Evolutionary conservation across 2,329 filamentous ascomycete genomes (phyloP).

Genomic region (Daldinia eschscholtzii): DNA sequence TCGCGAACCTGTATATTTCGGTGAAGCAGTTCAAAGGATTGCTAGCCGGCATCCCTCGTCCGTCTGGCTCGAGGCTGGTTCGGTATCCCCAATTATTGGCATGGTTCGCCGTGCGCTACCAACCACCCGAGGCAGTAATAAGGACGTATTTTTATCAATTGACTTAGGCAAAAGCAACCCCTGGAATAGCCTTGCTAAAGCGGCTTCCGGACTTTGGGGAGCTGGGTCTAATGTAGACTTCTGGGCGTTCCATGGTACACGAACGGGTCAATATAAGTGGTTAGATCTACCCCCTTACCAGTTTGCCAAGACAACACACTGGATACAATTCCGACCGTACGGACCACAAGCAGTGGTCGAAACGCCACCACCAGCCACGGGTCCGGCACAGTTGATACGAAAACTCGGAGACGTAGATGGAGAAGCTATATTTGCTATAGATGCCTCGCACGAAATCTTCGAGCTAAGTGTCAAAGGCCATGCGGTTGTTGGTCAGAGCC

Average conservation of each 20-base stretch:
- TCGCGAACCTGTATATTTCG: conserved; percentile 50
- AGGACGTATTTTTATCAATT: conserved; percentile 19
- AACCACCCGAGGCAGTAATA: conserved; percentile 8
- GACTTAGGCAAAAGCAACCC: conserved; percentile 24
- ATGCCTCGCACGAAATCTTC: conserved; percentile 23
- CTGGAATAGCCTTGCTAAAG: conserved; percentile 25
- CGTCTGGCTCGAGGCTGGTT: conserved; percentile 54
- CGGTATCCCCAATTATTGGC: conserved; percentile 42
- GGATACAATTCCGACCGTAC: conserved; percentile 29
- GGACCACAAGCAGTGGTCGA: conserved; percentile 20
- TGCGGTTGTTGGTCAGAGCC: conserved; percentile 36
- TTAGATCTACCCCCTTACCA: conserved; percentile 36
- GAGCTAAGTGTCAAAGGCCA: conserved; percentile 41
- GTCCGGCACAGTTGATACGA: conserved; percentile 14
- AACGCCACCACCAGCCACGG: background rate
- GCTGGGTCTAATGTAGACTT: conserved; percentile 27
- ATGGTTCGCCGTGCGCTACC: conserved; percentile 36
- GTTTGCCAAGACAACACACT: conserved; percentile 31
- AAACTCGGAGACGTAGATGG: conserved; percentile 22
- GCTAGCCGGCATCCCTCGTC: conserved; percentile 35
- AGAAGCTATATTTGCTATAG: conserved; percentile 22
- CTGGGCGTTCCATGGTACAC: conserved; percentile 28
- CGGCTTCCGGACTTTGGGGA: conserved; percentile 22
- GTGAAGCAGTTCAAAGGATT: conserved; percentile 48
- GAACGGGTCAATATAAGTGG: conserved; percentile 20